Base-by-base conservation (phyloP, 345 rosid genomes). In the Crucihimalaya himalaica region DNA sequence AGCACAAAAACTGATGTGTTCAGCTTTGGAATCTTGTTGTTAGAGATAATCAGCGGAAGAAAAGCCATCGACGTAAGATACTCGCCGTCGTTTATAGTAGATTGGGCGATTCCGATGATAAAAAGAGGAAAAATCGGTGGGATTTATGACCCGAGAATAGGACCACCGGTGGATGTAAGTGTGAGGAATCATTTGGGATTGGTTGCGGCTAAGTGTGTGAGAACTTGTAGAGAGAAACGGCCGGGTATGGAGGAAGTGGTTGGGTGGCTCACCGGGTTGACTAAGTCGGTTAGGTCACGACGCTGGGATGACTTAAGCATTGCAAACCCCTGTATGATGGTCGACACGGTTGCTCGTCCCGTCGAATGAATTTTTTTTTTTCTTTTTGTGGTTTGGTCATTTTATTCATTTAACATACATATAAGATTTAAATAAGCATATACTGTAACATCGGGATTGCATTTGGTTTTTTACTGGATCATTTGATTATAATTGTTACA, bases 261-360 rank as follows among this genome's bases (percentile, higher is more conserved):
- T 37, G 86, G 78, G 47, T 95, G 98, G 98, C 80, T 92, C 60
- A 84, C 83, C 13, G 83, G 86, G 39, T 70, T 90, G 68, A 85
- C 88, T 70, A 89, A 87, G 80, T 78, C 88, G 80, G 91, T 90
- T 66, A 92, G 91, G 58, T 85, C 87, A 51, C 90, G 90, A 74
- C 83, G 96, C 0, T 95, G 99, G 99, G 92, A 88, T 73, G 80
- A 76, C 0, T 70, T 76, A 8, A 88, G 93, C 32, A 85, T 95
- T 67, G 92, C 81, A 73, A 95, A 95, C 83, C 98, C 99, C 14
- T 95, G 99, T 80, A 68, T 87, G 94, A 89, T 92, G 99, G 92
- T 95, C 32, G 99, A 95, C 81, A 89, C 96, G 0, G 65, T 87
- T 78, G 98, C 94, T 39, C 84, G 79, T 19, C 98, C 97, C 1